Percentiles rank a stretch among this genome's conserved stretches.
Conservation (phyloP, 129 eudicot genomes). For the Gnaphalium uliginosum region DNA sequence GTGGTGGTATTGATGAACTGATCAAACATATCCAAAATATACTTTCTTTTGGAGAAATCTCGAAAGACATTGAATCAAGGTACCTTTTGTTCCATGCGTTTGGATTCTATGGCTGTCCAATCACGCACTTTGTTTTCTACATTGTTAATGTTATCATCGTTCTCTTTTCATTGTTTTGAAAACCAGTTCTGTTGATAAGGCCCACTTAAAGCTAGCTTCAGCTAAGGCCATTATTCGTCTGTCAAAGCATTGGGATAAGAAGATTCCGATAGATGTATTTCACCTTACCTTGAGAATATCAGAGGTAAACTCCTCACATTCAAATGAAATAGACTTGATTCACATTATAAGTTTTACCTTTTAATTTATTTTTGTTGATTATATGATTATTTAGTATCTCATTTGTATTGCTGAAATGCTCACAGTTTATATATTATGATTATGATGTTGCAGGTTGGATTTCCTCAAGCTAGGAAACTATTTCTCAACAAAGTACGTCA, state of each 20-base stretch:
- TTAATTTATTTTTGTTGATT: background rate
- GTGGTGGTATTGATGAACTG: conserved; percentile 78
- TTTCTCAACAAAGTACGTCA: conserved; percentile 82
- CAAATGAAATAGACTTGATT: background rate
- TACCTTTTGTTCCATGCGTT: conserved; percentile 29
- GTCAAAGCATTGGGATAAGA: conserved; percentile 87
- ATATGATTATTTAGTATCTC: conserved; percentile 12
- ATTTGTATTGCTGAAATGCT: conserved; percentile 4
- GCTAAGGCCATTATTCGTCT: conserved; percentile 92
- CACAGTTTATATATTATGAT: conserved; percentile 1
- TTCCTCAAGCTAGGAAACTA: conserved; percentile 68
- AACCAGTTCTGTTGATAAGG: conserved; percentile 81
- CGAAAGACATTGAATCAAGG: conserved; percentile 78
- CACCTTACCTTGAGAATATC: conserved; percentile 73
- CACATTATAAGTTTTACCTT: background rate
- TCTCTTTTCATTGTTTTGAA: conserved; percentile 12
- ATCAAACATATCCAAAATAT: conserved; percentile 60
- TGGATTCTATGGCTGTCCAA: conserved; percentile 16
- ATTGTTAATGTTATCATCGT: background rate
- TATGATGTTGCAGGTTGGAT: conserved; percentile 50
- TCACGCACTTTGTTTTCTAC: background rate
- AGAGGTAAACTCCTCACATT: conserved; percentile 54
- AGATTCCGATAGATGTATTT: conserved; percentile 70
- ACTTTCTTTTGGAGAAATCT: conserved; percentile 74
- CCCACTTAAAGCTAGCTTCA: conserved; percentile 87